Conservation (phyloP, 306 rosid genomes). For the Fagus sylvatica region DNA sequence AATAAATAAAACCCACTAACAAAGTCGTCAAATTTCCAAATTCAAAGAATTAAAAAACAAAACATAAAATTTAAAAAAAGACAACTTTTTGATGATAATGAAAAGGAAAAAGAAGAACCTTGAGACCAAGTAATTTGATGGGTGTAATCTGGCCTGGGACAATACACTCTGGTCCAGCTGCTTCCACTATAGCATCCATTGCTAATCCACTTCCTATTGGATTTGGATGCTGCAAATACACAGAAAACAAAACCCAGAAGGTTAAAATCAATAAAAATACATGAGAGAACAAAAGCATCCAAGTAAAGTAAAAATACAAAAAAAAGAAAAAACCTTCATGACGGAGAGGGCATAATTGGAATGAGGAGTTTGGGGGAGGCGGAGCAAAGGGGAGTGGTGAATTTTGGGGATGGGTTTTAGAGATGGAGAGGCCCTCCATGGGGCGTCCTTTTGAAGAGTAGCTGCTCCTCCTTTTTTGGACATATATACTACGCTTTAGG, state of each 20-base stretch:
- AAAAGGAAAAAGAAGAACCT: slow-evolving; percentile 43
- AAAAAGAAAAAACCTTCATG: slow-evolving; percentile 58
- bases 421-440: slow-evolving; percentile 70
- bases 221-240: slow-evolving; percentile 55
- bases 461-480: slow-evolving; percentile 59
- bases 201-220: slow-evolving; percentile 83
- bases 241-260: background rate
- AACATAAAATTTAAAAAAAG: background rate
- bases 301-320: background rate
- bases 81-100: background rate
- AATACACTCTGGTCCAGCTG: slow-evolving; percentile 93
- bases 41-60: background rate
- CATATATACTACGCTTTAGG: slow-evolving; percentile 34
- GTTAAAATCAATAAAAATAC: background rate
- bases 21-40: background rate
- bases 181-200: slow-evolving; percentile 74
- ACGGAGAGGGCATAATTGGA: slow-evolving; percentile 64
- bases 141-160: slow-evolving; percentile 83
- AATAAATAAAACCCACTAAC: background rate
- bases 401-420: slow-evolving; percentile 73
- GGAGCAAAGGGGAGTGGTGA: slow-evolving; percentile 72
- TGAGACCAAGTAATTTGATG: slow-evolving; percentile 71
- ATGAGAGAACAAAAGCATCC: background rate
- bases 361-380: slow-evolving; percentile 59
- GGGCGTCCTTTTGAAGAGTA: slow-evolving; percentile 69